Evolutionary conservation across 352 stramenopile genomes (phyloP), one percentile per base, ranked within the genome.

Genomic region (Phytophthora sp.): DNA sequence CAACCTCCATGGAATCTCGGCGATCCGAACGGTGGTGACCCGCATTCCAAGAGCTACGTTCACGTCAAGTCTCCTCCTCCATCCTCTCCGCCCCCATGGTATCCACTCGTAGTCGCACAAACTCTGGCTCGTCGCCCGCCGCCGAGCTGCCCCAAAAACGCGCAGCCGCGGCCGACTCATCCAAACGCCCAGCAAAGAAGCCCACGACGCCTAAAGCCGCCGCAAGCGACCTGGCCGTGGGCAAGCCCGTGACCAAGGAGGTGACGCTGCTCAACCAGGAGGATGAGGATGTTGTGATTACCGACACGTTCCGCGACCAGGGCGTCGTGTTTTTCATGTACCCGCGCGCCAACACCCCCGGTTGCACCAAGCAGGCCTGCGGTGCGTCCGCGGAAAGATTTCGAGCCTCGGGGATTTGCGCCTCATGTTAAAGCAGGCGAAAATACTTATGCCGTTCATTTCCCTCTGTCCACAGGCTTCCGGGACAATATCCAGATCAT

Each of bases 281-380:
- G 24, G 80, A 71, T 26, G 69, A 80, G 42, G 60, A 81, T 8
- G 76, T 96, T 33, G 60, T 38, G 23, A 77, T 95, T 31, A 57
- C 65, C n/a, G 80, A 92, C 58, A 77, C 88, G 31, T 92, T 85
- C 69, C 89, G 90, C 60, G 82, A 90, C 23, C 71, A 84, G 12
- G 87, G 87, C 41, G 86, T 93, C 31, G 83, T 96, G 44, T 90
- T 96, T 74, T 96, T 96, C 73, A 94, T 96, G 86, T 96, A 93
- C 56, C 88, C 88, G 7, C 75, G 69, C n/a, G 88, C 88, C 27
- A 94, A 94, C 66, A 96, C 88, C 12, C 86, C 86, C 1, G 88
- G 88, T 8, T 96, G 88, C 72, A 96, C 86, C 58, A 96, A 94
- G 64, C 88, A 96, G 60, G 88, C 88, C 12, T 96, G 88, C 46